Evolutionary conservation across 2,329 filamentous ascomycete genomes (phyloP).

Genomic region (Cladosporium velox): DNA sequence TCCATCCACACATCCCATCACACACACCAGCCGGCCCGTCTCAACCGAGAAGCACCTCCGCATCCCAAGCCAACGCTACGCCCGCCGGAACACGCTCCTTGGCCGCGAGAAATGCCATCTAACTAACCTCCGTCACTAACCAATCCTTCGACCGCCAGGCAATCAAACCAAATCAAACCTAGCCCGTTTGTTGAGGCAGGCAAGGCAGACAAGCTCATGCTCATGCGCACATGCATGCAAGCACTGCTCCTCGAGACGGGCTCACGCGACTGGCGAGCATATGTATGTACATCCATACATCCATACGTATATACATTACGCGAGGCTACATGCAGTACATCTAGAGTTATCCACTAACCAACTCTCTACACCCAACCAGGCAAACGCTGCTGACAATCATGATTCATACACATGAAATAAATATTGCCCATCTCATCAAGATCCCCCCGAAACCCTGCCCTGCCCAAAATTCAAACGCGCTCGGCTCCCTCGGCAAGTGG

Average conservation of each 20-base stretch:
- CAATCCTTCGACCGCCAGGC: constrained; percentile 1
- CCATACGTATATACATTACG: background rate
- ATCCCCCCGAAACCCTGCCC: background rate
- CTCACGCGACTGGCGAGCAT: constrained; percentile 7
- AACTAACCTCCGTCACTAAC: background rate
- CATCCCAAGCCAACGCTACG: constrained; percentile 4
- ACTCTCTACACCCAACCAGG: background rate
- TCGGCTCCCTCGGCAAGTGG: constrained; percentile 7
- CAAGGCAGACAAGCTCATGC: background rate
- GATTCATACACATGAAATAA: background rate
- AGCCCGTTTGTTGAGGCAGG: background rate
- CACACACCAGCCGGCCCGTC: constrained; percentile 9
- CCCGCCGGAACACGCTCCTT: background rate
- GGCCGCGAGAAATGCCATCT: background rate
- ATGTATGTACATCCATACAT: background rate
- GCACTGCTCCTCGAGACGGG: background rate
- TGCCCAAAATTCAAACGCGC: background rate
- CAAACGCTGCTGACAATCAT: background rate
- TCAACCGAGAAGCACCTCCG: constrained; percentile 16
- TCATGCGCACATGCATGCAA: constrained; percentile 5
- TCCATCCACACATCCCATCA: background rate
- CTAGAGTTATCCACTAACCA: background rate
- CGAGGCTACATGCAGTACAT: background rate
- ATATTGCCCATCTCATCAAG: background rate
- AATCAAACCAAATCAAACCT: background rate